Evolutionary conservation across 176 grass and related monocot species (phyloP).

Genomic region (Oryza officinalis): DNA sequence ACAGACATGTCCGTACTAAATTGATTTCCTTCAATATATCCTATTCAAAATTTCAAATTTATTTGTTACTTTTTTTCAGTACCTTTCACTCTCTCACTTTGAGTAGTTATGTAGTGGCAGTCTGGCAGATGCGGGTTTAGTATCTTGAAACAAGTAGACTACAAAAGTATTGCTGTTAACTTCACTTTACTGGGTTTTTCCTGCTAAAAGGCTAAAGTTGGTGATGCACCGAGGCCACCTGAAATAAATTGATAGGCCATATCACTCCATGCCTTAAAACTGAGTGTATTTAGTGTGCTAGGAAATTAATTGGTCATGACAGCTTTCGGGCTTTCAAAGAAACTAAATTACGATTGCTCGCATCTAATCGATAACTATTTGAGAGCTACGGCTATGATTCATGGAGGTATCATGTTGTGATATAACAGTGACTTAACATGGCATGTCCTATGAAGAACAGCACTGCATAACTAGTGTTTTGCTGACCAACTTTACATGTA

Average conservation of each 20-base stretch:
- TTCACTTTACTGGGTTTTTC: not conserved
- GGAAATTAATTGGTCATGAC: slow-evolving; percentile 1
- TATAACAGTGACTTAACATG: slow-evolving; percentile 14
- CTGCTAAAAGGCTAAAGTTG: not conserved
- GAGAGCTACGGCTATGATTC: not conserved
- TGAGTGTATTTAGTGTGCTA: not conserved
- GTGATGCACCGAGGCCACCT: not conserved
- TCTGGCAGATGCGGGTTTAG: not conserved
- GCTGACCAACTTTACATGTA: slow-evolving; percentile 17
- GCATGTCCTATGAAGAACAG: not conserved
- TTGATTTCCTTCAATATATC: slow-evolving; percentile 3
- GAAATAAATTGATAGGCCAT: not conserved
- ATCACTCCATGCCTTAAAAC: not conserved
- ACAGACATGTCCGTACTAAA: not conserved
- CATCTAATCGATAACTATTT: not conserved
- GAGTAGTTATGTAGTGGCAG: slow-evolving; percentile 7
- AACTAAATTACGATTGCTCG: slow-evolving; percentile 5
- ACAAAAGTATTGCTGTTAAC: not conserved
- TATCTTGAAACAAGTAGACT: not conserved
- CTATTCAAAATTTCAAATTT: not conserved
- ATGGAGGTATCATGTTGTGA: not conserved
- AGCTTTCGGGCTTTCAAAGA: not conserved
- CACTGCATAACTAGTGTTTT: not conserved
- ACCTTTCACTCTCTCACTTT: slow-evolving; percentile 19
- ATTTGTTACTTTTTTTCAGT: slow-evolving; percentile 14